Base-by-base conservation (phyloP, 2,329 filamentous ascomycete species). In the Phaeomoniella chlamydospora region DNA sequence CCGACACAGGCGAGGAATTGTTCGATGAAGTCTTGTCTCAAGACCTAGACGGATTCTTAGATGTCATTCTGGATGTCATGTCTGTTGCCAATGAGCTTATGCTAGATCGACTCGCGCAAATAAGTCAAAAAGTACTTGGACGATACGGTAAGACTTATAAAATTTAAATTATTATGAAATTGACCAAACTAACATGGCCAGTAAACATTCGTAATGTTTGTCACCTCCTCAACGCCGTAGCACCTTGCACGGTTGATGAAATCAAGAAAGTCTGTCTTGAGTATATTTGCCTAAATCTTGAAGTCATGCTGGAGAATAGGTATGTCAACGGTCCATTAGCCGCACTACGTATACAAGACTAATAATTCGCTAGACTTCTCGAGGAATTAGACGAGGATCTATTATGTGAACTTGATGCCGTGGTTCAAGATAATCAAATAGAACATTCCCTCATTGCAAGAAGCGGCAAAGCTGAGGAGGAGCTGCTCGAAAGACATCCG, bases 41-140 rank as follows among this genome's bases (percentile, higher is more conserved):
- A 12, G 77, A 78, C 41, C 58, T 93, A 4, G 86, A 94, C 45
- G 80, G 86, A 32, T 86, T 94, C 43, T 74, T 87, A 3, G 86
- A 96, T 47, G 64, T 90, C n/a, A 70, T 94, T 5, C 71, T 96
- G 59, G 86, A 94, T 47, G 82, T 96, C 31, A 79, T 96, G 70
- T 76, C 76, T 38, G 79, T 84, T 36, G 85, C 87, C 10, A 90
- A 98, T 51, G 88, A 98, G 56, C 63, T 98, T 39, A 94, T 98
- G 87, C 70, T 98, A 33, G 86, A 94, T 52, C 72, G 87, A 4
- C 62, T 98, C 4, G 85, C 84, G 4, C 83, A 94, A 53, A 76
- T 92, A 17, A 96, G 90, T 54, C 90, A 98, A 53, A 76, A 73
- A 39, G 61, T 86, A 15, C 72, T 96, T 40, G 87, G 86, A 22